Evolutionary conservation across 2,329 filamentous ascomycete species (phyloP).

Genomic region (Fusarium sp.): DNA sequence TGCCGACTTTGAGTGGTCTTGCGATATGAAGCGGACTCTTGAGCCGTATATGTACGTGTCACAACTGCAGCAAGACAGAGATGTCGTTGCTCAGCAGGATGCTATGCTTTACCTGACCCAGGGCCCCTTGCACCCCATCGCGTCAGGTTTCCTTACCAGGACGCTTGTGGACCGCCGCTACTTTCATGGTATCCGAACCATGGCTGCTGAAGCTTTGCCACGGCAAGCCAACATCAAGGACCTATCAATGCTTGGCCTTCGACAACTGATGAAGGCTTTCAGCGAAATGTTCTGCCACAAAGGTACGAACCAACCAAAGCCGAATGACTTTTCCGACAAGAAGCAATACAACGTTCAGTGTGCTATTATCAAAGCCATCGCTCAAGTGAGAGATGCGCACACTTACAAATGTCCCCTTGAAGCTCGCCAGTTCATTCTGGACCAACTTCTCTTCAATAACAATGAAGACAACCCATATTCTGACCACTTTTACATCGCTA

Average conservation of each 20-base stretch:
- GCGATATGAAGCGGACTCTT: slow-evolving; percentile 81
- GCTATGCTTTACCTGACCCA: slow-evolving; percentile 78
- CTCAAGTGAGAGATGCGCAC: slow-evolving; percentile 76
- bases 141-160: slow-evolving; percentile 87
- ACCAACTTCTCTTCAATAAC: slow-evolving; percentile 92
- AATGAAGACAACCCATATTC: slow-evolving; percentile 90
- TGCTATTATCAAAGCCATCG: slow-evolving; percentile 82
- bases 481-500: slow-evolving; percentile 88
- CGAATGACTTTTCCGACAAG: slow-evolving; percentile 92
- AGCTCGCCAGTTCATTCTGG: slow-evolving; percentile 85
- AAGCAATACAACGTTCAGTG: slow-evolving; percentile 85
- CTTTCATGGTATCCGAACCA: slow-evolving; percentile 89
- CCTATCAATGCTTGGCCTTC: slow-evolving; percentile 77
- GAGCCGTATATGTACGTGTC: slow-evolving; percentile 98
- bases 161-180: slow-evolving; percentile 93
- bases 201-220: slow-evolving; percentile 82
- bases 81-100: slow-evolving; percentile 87
- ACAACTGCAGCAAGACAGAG: slow-evolving; percentile 94
- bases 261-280: slow-evolving; percentile 86
- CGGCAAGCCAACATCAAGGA: slow-evolving; percentile 76
- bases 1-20: slow-evolving; percentile 98
- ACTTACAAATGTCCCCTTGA: slow-evolving; percentile 78
- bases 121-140: slow-evolving; percentile 77
- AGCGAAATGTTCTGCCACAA: slow-evolving; percentile 88
- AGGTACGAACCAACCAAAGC: slow-evolving; percentile 78